phyloP scores from a whole-genome alignment of 257 asterid genomes.

The Coffea eugenioides region DNA sequence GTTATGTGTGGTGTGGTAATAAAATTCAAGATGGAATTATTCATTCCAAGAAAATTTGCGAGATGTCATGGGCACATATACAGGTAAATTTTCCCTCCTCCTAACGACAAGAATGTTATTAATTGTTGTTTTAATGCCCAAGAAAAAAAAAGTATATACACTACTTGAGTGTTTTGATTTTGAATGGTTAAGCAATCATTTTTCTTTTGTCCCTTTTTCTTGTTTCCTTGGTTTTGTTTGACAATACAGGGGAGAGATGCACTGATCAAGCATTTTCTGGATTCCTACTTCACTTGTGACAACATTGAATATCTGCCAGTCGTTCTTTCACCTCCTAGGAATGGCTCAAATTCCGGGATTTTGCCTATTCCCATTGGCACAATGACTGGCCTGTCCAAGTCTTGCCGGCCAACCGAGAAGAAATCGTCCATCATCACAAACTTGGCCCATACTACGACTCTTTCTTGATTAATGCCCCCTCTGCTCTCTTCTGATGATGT shows the following conservation, averaged over 20 bases:
- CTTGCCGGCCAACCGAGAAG: background rate
- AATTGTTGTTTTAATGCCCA: no score
- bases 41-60: constrained; percentile 35
- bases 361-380: constrained; percentile 12
- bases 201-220: background rate
- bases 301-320: constrained; percentile 19
- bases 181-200: background rate
- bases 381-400: background rate
- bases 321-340: constrained; percentile 22
- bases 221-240: background rate
- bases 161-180: background rate
- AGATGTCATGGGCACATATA: constrained; percentile 45
- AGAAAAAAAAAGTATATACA: no score
- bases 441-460: background rate
- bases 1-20: constrained; percentile 30
- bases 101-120: no score
- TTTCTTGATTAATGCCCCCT: background rate
- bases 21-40: background rate
- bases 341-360: constrained; percentile 6
- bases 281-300: constrained; percentile 14
- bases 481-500: background rate
- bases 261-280: constrained; percentile 19
- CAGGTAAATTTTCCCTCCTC: constrained; percentile 32
- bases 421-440: background rate
- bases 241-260: constrained; percentile 23